These are phyloP conservation scores for Aquilaria malaccensis DNA, from an alignment of 345 rosid species.

Conservation along the genomic window DNA sequence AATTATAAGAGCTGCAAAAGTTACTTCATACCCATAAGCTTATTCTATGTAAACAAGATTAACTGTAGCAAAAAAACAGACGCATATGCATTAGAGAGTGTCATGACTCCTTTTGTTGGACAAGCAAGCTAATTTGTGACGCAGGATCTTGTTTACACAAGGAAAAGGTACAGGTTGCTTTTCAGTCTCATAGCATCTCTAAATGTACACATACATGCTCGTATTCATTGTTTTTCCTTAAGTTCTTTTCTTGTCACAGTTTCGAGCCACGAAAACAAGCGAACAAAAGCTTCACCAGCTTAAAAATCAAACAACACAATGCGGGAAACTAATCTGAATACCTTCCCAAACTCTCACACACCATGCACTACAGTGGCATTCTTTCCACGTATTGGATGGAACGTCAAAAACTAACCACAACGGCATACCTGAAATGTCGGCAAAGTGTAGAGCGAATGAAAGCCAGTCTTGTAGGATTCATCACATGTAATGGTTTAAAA, in stretches of 20 bases:
- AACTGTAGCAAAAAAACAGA: background rate
- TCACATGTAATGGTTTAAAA: conserved; percentile 71
- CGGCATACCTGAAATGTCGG: conserved; percentile 62
- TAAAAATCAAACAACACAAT: background rate
- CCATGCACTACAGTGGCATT: too few relatives aligned
- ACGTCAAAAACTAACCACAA: background rate
- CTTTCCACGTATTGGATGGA: background rate
- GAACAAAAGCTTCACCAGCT: background rate
- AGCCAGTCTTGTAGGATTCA: conserved; percentile 88
- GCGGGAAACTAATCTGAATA: background rate
- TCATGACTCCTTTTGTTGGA: too few relatives aligned
- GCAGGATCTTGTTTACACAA: background rate
- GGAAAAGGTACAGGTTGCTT: background rate
- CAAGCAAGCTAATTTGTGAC: too few relatives aligned
- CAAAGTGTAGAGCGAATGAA: conserved; percentile 90
- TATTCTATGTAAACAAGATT: too few relatives aligned
- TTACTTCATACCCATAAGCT: too few relatives aligned
- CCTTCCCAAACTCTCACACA: too few relatives aligned
- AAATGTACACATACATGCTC: too few relatives aligned
- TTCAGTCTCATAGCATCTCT: background rate
- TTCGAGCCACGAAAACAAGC: background rate
- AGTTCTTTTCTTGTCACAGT: too few relatives aligned
- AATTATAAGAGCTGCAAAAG: too few relatives aligned
- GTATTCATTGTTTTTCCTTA: too few relatives aligned
- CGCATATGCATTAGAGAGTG: too few relatives aligned